These are phyloP conservation scores for Cyberlindnera mycetangii DNA, from an alignment of 805 yeast species.

Conservation along the genomic window DNA sequence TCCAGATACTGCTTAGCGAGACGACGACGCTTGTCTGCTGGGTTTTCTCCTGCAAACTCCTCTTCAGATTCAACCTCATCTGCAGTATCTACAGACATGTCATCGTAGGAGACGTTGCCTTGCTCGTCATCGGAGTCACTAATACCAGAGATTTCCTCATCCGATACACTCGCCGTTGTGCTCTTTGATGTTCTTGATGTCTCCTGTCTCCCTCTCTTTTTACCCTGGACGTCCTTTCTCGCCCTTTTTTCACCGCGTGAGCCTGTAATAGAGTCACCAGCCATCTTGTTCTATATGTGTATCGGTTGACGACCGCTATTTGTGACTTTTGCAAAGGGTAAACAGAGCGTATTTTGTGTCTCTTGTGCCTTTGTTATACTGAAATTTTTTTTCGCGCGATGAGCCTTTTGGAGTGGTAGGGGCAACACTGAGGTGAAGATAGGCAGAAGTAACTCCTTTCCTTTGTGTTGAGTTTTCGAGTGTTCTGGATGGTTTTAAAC, in stretches of 20 bases:
- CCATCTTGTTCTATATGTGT: constrained; percentile 33
- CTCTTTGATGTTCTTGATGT: constrained; percentile 1
- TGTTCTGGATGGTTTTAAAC: background rate
- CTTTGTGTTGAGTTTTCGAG: background rate
- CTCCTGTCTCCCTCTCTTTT: constrained; percentile 14
- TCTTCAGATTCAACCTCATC: constrained; percentile 61
- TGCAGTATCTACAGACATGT: constrained; percentile 26
- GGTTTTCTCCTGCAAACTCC: constrained; percentile 71
- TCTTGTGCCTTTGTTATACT: background rate
- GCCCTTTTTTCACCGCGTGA: constrained; percentile 33
- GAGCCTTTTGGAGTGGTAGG: constrained; percentile 6
- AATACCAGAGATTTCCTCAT: constrained; percentile 53
- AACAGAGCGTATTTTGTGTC: background rate
- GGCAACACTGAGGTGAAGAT: background rate
- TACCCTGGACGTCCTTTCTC: constrained; percentile 13
- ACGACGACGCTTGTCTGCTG: constrained; percentile 91
- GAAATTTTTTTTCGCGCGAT: constrained; percentile 10
- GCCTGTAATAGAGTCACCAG: constrained; percentile 60
- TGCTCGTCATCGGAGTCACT: constrained; percentile 50
- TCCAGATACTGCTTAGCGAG: constrained; percentile 90
- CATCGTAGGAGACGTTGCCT: constrained; percentile 35
- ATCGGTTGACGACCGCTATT: background rate
- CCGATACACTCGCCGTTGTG: constrained; percentile 22
- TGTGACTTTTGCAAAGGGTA: background rate
- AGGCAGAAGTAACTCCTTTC: background rate